Evolutionary conservation across 2,329 filamentous ascomycete species (phyloP).

Genomic region (Cercospora sp.): DNA sequence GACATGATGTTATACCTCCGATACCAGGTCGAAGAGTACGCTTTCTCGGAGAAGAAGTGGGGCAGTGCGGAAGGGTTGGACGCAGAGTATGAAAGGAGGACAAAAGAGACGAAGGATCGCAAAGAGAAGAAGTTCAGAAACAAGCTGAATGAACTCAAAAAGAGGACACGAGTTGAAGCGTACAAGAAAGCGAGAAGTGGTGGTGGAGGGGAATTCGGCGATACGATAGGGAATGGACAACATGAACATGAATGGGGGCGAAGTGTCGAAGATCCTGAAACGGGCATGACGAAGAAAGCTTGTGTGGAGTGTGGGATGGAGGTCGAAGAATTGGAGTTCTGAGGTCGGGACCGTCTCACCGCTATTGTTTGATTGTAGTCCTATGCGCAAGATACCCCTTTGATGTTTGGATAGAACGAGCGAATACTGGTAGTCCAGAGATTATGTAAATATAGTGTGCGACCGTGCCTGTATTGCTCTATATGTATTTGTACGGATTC

Average conservation of each 20-base stretch:
- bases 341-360: too few relatives aligned
- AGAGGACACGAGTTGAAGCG: constrained; percentile 86
- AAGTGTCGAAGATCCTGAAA: constrained; percentile 59
- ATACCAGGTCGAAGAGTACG: constrained; percentile 92
- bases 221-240: constrained; percentile 66
- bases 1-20: constrained; percentile 98
- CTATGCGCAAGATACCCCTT: constrained; percentile 1
- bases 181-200: constrained; percentile 70
- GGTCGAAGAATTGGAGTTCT: constrained; percentile 66
- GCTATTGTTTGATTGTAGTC: background rate
- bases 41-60: constrained; percentile 81
- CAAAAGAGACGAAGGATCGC: constrained; percentile 75
- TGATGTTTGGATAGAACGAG: background rate
- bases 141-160: constrained; percentile 87
- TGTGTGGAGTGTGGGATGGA: constrained; percentile 68
- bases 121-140: constrained; percentile 91
- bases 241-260: constrained; percentile 88
- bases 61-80: constrained; percentile 82
- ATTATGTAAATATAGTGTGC: background rate
- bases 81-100: constrained; percentile 79
- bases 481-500: constrained; percentile 98
- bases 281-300: constrained; percentile 76
- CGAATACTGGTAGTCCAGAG: background rate
- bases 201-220: constrained; percentile 66
- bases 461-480: constrained; percentile 17